Conservation (phyloP, 345 rosid species). For the Heritiera littoralis region DNA sequence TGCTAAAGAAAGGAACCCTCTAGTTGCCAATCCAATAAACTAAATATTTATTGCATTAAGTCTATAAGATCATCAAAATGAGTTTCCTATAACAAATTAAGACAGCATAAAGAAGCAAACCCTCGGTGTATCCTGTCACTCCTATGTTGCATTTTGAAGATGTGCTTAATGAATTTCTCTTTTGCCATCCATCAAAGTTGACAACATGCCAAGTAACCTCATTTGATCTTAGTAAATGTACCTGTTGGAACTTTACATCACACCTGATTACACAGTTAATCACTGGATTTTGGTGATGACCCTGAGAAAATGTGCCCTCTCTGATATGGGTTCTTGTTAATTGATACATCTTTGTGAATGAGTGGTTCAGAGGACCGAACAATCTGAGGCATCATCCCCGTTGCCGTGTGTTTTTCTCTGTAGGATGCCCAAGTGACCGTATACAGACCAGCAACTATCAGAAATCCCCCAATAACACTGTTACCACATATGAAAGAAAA, state of each 20-base stretch:
- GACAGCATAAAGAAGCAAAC: not conserved
- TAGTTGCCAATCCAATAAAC: not conserved
- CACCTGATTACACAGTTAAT: conserved; percentile 18
- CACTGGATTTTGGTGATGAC: conserved; percentile 42
- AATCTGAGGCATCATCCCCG: conserved; percentile 33
- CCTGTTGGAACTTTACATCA: not conserved
- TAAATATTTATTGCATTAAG: not conserved
- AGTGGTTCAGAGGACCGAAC: conserved; percentile 55
- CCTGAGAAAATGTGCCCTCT: conserved; percentile 53
- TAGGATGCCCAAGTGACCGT: conserved; percentile 91
- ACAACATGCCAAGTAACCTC: not conserved
- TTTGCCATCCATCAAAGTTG: not conserved
- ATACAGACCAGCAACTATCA: conserved; percentile 78
- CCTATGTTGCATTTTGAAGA: not conserved
- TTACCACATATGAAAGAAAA: conserved; percentile 11
- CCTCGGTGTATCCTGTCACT: too few species aligned
- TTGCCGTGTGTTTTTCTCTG: conserved; percentile 46
- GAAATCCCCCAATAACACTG: conserved; percentile 81
- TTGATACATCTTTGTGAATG: conserved; percentile 50
- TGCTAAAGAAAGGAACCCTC: not conserved
- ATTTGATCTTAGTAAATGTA: not conserved
- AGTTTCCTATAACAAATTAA: not conserved
- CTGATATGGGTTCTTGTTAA: conserved; percentile 41
- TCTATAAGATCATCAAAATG: not conserved
- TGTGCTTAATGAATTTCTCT: not conserved